Evolutionary conservation across 2,329 filamentous ascomycete species (phyloP), one percentile per base, ranked within the genome.

Genomic region (Colletotrichum sp.): DNA sequence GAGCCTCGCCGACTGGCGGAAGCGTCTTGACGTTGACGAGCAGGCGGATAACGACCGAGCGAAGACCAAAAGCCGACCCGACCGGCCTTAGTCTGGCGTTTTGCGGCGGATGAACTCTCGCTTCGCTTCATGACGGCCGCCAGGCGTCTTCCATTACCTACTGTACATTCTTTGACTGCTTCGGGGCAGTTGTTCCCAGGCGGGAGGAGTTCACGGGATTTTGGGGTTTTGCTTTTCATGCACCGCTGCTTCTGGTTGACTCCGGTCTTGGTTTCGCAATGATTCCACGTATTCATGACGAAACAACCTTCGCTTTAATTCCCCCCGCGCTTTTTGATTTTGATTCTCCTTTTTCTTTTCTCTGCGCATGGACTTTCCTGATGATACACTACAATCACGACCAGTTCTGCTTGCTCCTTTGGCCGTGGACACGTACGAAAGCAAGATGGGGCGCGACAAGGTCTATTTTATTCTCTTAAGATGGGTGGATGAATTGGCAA

Each of bases 1-100:
- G 82, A 95, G 92, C 80, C 85, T 97, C 59, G 93, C 93, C 13
- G 94, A 95, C 82, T 98, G 95, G 95, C 90, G 95, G 79, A 94
- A 95, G 84, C 90, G 94, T 80, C 88, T 97, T 71, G 94, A 96
- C 83, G 86, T 84, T 8, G 86, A 87, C 24, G 86, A 87, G 66
- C 82, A 81, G 32, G 81, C 68, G 32, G 75, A 77, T 28, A 74
- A 72, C 28, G 73, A 70, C 30, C 60, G 72, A 62, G 68, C 72
- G 60, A 77, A 78, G 71, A 77, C 64, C 55, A 78, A 78, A 57
- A 76, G 76, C 69, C 76, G 76, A 73, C 62, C 76, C 28, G 66
- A 80, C 75, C 73, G 68, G 67, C 71, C 72, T 49, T 78, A 78
- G 77, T 76, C 76, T 69, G 77, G 77, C 68, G 72, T 78, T 75